These are phyloP conservation scores for Globisporangium rhizosaccharum DNA, from an alignment of 352 stramenopile genomes.

Conservation along the genomic window DNA sequence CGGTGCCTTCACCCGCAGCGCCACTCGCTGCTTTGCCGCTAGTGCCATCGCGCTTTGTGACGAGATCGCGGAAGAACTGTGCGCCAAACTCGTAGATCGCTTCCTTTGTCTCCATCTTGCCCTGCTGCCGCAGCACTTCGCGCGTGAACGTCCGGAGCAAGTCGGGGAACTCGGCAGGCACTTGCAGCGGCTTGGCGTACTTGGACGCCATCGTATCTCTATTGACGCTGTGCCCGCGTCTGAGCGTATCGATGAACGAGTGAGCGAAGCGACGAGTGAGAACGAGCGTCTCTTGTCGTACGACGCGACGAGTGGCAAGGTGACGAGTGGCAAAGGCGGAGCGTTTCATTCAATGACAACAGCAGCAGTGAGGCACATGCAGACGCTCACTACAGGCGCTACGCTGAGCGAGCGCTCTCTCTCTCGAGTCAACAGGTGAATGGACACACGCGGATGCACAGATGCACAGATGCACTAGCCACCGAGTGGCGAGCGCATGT, in stretches of 20 bases:
- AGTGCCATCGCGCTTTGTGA: conserved; percentile 30
- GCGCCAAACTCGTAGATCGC: conserved; percentile 71
- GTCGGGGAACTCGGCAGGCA: conserved; percentile 68
- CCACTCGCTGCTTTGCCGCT: conserved; percentile 5
- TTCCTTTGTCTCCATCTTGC: conserved; percentile 73
- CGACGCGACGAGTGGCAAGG: neutral
- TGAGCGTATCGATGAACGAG: neutral
- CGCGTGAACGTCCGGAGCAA: conserved; percentile 72
- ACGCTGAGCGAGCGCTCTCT: too few species aligned
- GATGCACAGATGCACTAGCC: neutral
- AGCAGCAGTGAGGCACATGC: too few species aligned
- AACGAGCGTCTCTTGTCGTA: neutral
- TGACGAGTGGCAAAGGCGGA: neutral
- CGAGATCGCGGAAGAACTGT: conserved; percentile 67
- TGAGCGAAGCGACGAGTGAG: neutral
- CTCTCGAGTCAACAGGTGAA: too few species aligned
- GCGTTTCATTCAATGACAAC: neutral
- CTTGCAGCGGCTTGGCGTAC: conserved; percentile 77
- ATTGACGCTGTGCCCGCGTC: neutral
- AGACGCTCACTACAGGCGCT: too few species aligned
- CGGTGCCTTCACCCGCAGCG: neutral
- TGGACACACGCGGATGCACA: neutral
- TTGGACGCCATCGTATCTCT: conserved; percentile 63
- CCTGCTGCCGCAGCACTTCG: conserved; percentile 79
- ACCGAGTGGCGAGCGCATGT: neutral